Base-by-base conservation (phyloP, 768 basidiomycete genomes). In the Dioszegia crocea region DNA sequence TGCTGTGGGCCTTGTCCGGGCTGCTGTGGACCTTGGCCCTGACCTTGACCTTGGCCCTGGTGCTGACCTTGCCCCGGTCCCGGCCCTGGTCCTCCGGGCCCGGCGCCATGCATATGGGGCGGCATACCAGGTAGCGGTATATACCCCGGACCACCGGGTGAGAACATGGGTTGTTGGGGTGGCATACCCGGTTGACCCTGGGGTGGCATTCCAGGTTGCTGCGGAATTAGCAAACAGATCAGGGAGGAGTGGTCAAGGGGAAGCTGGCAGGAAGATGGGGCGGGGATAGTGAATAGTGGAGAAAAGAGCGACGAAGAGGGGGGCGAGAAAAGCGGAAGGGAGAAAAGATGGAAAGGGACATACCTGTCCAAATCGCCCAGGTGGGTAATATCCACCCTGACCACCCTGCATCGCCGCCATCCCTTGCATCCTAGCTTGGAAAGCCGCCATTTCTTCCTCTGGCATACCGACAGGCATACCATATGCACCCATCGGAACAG, bases 131-230 rank as follows among this genome's bases (percentile, higher is more conserved):
- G 61, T 30, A 65, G 48, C 17, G 58, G 64, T 16, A 57, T 48
- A 19, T 56, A 66, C 6, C 55, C 49, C 14, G 62, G 59, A 23
- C 57, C 61, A 24, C 47, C 59, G 48, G 70, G 70, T 0, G 70
- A 68, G 55, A 68, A 71, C 70, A 71, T 71, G n/a, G 17, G 27
- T 44, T 54, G 39, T 17, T 60, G 62, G 0, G 60, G 64, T 31
- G 61, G 67, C 53, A 63, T 47, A 21, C 59, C 64, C 31, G 58
- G 61, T 60, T 64, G 51, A 24, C n/a, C 19, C 46, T 11, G 33
- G 33, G 33, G n/a, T n/a, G n/a, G 33, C 33, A 33, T 40, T 14
- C 23, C 46, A 48, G 46, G 16, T 48, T 48, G 12, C 29, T 30
- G 40, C 40, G 5, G 16, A 43, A n/a, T n/a, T n/a, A n/a, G n/a